Conservation (phyloP, 2,329 filamentous ascomycete species). For the Penicillium psychrosexuale region DNA sequence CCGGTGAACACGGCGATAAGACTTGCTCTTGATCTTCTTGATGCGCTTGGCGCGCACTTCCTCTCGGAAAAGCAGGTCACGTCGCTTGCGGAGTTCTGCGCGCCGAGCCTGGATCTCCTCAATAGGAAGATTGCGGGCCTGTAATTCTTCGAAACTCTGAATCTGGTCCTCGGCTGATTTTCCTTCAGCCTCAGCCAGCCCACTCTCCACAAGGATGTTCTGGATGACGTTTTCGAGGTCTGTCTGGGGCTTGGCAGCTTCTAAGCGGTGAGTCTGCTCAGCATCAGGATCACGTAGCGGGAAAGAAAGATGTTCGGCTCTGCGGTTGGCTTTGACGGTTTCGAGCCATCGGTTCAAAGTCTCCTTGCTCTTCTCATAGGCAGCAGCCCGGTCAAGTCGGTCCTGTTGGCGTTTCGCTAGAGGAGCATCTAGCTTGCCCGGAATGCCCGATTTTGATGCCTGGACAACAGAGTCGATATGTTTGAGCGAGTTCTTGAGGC, state of each 20-base stretch:
- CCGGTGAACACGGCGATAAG: constrained; percentile 86
- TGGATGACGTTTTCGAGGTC: constrained; percentile 84
- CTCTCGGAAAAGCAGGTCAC: constrained; percentile 84
- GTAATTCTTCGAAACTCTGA: constrained; percentile 65
- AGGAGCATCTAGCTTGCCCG: constrained; percentile 75
- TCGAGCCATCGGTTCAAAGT: constrained; percentile 89
- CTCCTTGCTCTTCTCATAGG: constrained; percentile 88
- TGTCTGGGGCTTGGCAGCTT: constrained; percentile 63
- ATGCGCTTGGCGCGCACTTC: constrained; percentile 85
- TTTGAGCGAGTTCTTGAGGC: constrained; percentile 76
- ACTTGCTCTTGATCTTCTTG: constrained; percentile 98
- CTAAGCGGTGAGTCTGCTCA: constrained; percentile 54
- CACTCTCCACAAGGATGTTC: constrained; percentile 85
- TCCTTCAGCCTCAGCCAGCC: constrained; percentile 59
- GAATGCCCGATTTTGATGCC: constrained; percentile 55
- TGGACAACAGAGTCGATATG: constrained; percentile 53
- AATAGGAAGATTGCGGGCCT: constrained; percentile 68
- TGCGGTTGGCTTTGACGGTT: constrained; percentile 89
- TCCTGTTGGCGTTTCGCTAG: constrained; percentile 84
- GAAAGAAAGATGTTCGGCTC: constrained; percentile 86
- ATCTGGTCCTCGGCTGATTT: constrained; percentile 63
- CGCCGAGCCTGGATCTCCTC: constrained; percentile 70
- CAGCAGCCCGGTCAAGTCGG: constrained; percentile 73
- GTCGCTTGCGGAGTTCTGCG: constrained; percentile 71
- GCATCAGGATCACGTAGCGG: constrained; percentile 72